phyloP scores from a whole-genome alignment of 495 filamentous ascomycete genomes.

The Pyronema omphalodes region DNA sequence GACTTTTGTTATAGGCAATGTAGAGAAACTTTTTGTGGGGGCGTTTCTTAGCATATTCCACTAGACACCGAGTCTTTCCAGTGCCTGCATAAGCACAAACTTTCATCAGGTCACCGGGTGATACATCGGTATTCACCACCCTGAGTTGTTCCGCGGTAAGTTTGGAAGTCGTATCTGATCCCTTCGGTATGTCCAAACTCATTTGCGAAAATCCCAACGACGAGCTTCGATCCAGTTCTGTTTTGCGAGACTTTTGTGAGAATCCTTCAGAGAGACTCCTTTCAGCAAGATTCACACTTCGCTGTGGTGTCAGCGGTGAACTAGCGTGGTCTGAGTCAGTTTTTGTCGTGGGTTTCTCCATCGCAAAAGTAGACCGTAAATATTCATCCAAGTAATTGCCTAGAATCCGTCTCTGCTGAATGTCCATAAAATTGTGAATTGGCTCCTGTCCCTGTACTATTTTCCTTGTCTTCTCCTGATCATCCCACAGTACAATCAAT shows the following conservation, averaged over 20 bases:
- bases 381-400: not conserved
- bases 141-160: constrained; percentile 10
- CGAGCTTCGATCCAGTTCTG: not conserved
- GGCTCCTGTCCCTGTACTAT: not conserved
- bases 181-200: not conserved
- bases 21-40: constrained; percentile 13
- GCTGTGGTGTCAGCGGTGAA: not conserved
- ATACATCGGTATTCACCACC: constrained; percentile 11
- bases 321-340: not conserved
- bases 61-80: constrained; percentile 16
- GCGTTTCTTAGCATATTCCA: constrained; percentile 15
- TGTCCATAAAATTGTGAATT: not conserved
- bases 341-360: not conserved
- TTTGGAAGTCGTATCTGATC: not conserved
- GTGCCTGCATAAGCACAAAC: constrained; percentile 16
- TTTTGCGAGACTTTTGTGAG: not conserved
- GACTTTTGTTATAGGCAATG: constrained; percentile 15
- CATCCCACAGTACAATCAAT: constrained; percentile 10
- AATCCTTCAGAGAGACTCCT: not conserved
- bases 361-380: constrained; percentile 1
- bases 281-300: not conserved
- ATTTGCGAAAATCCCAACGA: not conserved
- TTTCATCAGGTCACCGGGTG: constrained; percentile 10
- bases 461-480: not conserved
- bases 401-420: constrained; percentile 3